Base-by-base conservation (phyloP, 176 grass and related monocot species). In the Rhynchospora breviuscula region DNA sequence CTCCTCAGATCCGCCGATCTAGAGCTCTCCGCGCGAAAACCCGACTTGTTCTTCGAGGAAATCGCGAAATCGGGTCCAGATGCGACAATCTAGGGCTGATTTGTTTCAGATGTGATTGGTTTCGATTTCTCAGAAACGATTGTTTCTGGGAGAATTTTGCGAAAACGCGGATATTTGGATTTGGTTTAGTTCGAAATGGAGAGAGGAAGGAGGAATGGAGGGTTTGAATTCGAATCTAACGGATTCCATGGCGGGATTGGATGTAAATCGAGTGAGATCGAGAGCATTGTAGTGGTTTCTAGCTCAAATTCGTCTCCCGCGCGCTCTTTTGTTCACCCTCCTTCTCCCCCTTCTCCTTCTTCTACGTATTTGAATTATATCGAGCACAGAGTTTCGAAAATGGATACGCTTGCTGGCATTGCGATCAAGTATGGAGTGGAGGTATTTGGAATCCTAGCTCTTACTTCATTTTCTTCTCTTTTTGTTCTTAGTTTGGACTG, bases 371-470 rank as follows among this genome's bases (percentile, higher is more conserved):
- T 86, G 31, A 90, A 87, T 67, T 99, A 93, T 79, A 93, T 99
- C 80, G 75, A 92, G 68, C 96, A 99, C 73, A 85, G 88, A 77
- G 93, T 99, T 33, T 87, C 93, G 43, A 99, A 92, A 84, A 84
- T 95, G 80, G 93, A 99, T 86, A 99, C 96, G 40, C 96, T 99
- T 62, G 93, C 96, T 12, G 96, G 96, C 47, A 78, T 99, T 60
- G 96, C 96, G 47, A 99, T 99, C 79, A 95, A 99, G 86, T 99
- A 99, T 8, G 96, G 96, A 43, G 96, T 99, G 40, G 96, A 99
- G 96, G 96, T 99, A 91, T 12, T 84, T 79, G 63, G 64, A 85
- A 85, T 78, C 58, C 75, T 79, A 87, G 10, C 78, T 49, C 63
- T 66, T 10, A 12, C 40, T 58, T 40, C 3, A 29, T 82, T 79